Evolutionary conservation across 306 rosid genomes (phyloP), one percentile per base, ranked within the genome.

Genomic region (Medicago lupulina): DNA sequence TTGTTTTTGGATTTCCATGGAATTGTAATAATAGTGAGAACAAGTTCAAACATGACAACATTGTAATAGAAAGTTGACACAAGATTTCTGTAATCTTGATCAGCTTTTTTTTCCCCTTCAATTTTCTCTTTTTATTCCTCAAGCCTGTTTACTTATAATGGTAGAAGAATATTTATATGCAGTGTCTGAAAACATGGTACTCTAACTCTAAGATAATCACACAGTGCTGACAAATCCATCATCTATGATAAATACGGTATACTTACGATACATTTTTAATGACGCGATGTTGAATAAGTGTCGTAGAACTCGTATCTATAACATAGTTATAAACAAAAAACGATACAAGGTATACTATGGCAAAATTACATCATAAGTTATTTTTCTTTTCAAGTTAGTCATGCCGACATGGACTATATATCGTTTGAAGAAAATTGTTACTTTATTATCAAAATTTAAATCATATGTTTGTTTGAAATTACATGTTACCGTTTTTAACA

Each of bases 21-120:
- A 67, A 59, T 34, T 51, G 69, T 21, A 57, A 54, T 15, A 59
- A 34, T 66, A 72, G 79, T 25, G 50, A 53, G 74, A 79, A 16
- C 51, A 60, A 68, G 59, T 34, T 36, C 77, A 49, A 58, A 71
- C 66, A 58, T 59, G 74, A 71, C 41, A 73, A 46, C 53, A 3
- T 54, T 84, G 81, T 81, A 81, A 69, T 68, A 57, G 54, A 64
- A 77, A 57, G 69, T 78, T 78, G 44, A 57, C 21, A 39, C 47
- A 47, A 25, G 36, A 46, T 51, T 68, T 46, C 6, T 80, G 47
- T 16, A 68, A 60, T 46, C 13, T 80, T 41, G 9, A 61, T 77
- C 55, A 43, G 15, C 65, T 67, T 73, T 19, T 23, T 50, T 68
- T 53, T 36, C 21, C 46, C 5, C 3, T 6, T 6, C 8, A 21